Conservation (phyloP, 768 basidiomycete species). For the Lepiota brunneoincarnata region DNA sequence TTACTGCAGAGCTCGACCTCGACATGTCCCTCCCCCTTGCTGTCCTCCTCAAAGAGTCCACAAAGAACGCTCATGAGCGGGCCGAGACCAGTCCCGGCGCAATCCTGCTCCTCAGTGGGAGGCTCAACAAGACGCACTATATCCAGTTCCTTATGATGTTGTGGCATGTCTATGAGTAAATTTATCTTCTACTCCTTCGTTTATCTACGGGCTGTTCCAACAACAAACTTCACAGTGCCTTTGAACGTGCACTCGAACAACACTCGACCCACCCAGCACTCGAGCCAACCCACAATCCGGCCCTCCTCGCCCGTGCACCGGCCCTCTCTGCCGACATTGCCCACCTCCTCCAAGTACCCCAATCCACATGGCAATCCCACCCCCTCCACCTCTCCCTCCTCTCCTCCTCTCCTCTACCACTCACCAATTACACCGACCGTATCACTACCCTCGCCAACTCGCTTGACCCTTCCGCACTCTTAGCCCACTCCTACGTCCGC, state of each 20-base stretch:
- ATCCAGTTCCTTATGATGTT: slow-evolving; percentile 71
- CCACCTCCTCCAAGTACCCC: slow-evolving; percentile 50
- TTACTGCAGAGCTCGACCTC: slow-evolving; percentile 19
- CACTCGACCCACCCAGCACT: slow-evolving; percentile 63
- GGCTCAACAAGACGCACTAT: slow-evolving; percentile 63
- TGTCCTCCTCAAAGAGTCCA: slow-evolving; percentile 44
- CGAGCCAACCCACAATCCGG: slow-evolving; percentile 69
- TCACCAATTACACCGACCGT: slow-evolving; percentile 52
- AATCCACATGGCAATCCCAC: slow-evolving; percentile 54
- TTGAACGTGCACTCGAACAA: slow-evolving; percentile 55
- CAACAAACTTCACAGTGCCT: slow-evolving; percentile 32
- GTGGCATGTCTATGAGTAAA: slow-evolving; percentile 78
- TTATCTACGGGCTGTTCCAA: neutral
- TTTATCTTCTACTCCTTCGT: slow-evolving; percentile 10
- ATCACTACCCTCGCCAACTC: slow-evolving; percentile 46
- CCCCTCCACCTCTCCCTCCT: slow-evolving; percentile 48
- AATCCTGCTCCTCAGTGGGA: slow-evolving; percentile 52
- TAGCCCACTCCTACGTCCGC: slow-evolving; percentile 81
- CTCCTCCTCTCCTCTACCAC: slow-evolving; percentile 39
- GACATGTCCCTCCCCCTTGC: slow-evolving; percentile 43
- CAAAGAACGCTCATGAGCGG: slow-evolving; percentile 51
- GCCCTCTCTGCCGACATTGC: slow-evolving; percentile 67
- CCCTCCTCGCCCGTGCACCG: slow-evolving; percentile 59
- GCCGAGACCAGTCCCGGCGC: slow-evolving; percentile 60
- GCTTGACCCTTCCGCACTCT: slow-evolving; percentile 47